Conservation (phyloP, 2,329 filamentous ascomycete genomes). For the Neofusicoccum cordaticola region DNA sequence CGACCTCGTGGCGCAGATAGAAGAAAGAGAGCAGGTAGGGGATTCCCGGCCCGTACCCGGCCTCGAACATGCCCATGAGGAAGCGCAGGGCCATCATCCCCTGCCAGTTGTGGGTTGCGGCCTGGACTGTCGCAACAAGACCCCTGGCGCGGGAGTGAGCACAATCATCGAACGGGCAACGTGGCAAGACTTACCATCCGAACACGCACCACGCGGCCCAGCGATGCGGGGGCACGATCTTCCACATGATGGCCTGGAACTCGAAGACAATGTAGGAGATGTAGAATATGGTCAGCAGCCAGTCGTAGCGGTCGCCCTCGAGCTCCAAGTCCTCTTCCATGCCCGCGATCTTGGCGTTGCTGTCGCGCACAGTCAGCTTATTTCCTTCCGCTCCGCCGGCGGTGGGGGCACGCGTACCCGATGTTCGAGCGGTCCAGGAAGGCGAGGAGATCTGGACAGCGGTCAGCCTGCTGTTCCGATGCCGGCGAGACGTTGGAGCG, state of each 20-base stretch:
- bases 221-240: slow-evolving; percentile 33
- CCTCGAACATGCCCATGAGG: slow-evolving; percentile 42
- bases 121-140: slow-evolving; percentile 32
- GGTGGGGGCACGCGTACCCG: slow-evolving; percentile 24
- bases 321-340: slow-evolving; percentile 35
- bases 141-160: slow-evolving; percentile 18
- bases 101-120: slow-evolving; percentile 29
- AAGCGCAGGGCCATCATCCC: slow-evolving; percentile 36
- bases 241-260: slow-evolving; percentile 37
- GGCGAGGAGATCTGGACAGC: slow-evolving; percentile 27
- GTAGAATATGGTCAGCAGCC: slow-evolving; percentile 39
- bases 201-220: slow-evolving; percentile 37
- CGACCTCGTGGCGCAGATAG: slow-evolving; percentile 57
- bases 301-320: slow-evolving; percentile 28
- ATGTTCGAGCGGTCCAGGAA: slow-evolving; percentile 40
- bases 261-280: slow-evolving; percentile 39
- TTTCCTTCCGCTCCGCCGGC: neutral
- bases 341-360: slow-evolving; percentile 42
- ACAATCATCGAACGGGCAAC: too few relatives aligned
- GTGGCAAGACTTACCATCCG: slow-evolving; percentile 24
- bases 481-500: neutral
- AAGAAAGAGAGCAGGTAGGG: slow-evolving; percentile 57
- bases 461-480: neutral
- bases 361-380: slow-evolving; percentile 4
- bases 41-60: slow-evolving; percentile 43